These are phyloP conservation scores for Lyophyllum shimeji DNA, from an alignment of 768 basidiomycete genomes.

Conservation along the genomic window DNA sequence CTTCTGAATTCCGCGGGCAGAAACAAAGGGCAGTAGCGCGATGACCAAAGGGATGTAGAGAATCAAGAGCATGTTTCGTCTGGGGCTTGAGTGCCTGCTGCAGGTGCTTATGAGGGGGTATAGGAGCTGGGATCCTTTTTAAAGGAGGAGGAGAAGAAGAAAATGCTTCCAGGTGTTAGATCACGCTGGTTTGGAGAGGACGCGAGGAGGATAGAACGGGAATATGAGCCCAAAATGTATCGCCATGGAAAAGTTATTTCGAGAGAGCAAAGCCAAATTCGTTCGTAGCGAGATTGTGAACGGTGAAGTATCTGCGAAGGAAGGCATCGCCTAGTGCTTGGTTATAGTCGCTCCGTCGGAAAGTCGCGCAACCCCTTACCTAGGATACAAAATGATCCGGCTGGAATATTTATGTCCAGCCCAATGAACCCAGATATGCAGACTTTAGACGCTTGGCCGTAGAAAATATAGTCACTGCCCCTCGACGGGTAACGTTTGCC, in stretches of 20 bases:
- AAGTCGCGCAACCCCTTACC: slow-evolving; percentile 44
- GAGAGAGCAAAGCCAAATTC: no score
- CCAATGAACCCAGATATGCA: slow-evolving; percentile 94
- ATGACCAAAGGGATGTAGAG: slow-evolving; percentile 35
- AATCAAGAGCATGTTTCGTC: slow-evolving; percentile 42
- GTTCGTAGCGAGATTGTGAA: slow-evolving; percentile 52
- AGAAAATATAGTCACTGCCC: not conserved
- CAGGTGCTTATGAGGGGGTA: no score
- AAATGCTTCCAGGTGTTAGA: no score
- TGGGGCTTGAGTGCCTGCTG: not conserved
- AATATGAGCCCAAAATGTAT: no score
- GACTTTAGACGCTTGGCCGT: not conserved
- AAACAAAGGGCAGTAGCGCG: slow-evolving; percentile 49
- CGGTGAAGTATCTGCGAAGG: slow-evolving; percentile 87
- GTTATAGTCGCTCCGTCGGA: no score
- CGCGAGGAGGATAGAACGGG: no score
- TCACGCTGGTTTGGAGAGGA: no score
- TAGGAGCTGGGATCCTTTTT: no score
- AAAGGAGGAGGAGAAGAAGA: not conserved
- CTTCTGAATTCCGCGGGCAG: slow-evolving; percentile 62
- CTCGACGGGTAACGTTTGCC: not conserved
- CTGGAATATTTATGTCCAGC: slow-evolving; percentile 83
- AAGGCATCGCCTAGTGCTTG: slow-evolving; percentile 70
- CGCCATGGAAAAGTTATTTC: no score
- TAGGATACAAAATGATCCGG: slow-evolving; percentile 82